A percentile compares a stretch with the other conserved stretches of the same genome.
Conservation (phyloP, 192 early-diverging fungal species). For the Rhizoclosmatium globosum region DNA sequence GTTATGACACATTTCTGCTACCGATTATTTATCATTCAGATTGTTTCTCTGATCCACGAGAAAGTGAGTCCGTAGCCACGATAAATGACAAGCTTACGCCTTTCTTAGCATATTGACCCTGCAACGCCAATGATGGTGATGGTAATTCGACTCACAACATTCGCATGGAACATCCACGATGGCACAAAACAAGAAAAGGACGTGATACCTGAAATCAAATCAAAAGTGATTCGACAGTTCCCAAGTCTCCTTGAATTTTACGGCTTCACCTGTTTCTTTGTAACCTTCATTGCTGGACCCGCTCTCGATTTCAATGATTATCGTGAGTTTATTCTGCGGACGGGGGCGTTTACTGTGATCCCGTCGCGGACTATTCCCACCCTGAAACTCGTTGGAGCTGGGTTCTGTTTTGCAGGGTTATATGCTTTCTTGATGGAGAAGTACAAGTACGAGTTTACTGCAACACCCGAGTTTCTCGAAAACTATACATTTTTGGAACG, state of each 20-base stretch:
- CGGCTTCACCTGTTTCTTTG: conserved; percentile 91
- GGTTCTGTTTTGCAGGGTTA: conserved; percentile 24
- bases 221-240: conserved; percentile 63
- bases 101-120: conserved; percentile 75
- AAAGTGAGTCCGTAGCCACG: neutral
- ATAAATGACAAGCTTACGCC: conserved; percentile 5
- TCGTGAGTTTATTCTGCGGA: conserved; percentile 37
- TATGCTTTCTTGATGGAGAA: neutral
- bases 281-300: conserved; percentile 75
- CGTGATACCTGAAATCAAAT: conserved; percentile 71
- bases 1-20: conserved; percentile 49
- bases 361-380: conserved; percentile 40
- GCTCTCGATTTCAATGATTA: conserved; percentile 58
- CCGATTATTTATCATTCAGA: conserved; percentile 9
- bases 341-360: conserved; percentile 43
- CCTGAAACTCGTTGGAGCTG: conserved; percentile 28
- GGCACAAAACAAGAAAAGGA: conserved; percentile 64
- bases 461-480: conserved; percentile 7
- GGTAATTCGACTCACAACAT: conserved; percentile 87
- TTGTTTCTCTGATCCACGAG: neutral
- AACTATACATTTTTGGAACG: conserved; percentile 38
- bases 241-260: conserved; percentile 80
- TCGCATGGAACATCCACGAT: conserved; percentile 86
- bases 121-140: conserved; percentile 95
- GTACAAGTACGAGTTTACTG: conserved; percentile 12